Evolutionary conservation across 495 filamentous ascomycete genomes (phyloP).

Genomic region (Penicillium canariense): DNA sequence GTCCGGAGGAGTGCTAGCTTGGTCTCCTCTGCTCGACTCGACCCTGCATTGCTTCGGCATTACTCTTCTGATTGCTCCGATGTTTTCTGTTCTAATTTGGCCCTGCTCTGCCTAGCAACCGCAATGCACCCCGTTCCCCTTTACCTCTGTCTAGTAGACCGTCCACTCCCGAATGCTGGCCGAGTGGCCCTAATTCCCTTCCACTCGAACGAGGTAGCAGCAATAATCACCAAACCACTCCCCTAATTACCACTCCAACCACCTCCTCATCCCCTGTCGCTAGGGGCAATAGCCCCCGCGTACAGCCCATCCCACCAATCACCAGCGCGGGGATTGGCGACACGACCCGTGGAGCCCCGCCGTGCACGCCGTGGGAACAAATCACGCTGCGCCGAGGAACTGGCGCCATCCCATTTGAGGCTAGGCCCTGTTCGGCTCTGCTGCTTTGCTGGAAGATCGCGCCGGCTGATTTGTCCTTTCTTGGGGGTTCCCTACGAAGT

Average conservation of each 20-base stretch:
- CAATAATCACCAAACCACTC: background rate
- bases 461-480: too few relatives aligned
- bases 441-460: slow-evolving; percentile 4
- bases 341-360: background rate
- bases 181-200: background rate
- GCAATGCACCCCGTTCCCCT: too few relatives aligned
- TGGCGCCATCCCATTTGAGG: background rate
- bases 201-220: background rate
- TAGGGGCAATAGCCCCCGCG: slow-evolving; percentile 17
- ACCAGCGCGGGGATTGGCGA: background rate
- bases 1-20: too few relatives aligned
- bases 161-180: too few relatives aligned
- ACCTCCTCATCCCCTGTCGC: slow-evolving; percentile 8
- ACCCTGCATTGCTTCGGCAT: background rate
- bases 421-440: background rate
- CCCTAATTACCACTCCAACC: slow-evolving; percentile 1
- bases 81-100: background rate
- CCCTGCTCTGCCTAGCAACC: too few relatives aligned
- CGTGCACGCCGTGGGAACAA: background rate
- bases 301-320: slow-evolving; percentile 5
- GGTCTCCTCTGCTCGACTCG: too few relatives aligned
- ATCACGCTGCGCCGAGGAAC: background rate
- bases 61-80: background rate
- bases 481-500: too few relatives aligned
- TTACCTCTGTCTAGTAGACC: background rate